Base-by-base conservation (phyloP, 495 filamentous ascomycete species). In the Aspergillus homomorphus region DNA sequence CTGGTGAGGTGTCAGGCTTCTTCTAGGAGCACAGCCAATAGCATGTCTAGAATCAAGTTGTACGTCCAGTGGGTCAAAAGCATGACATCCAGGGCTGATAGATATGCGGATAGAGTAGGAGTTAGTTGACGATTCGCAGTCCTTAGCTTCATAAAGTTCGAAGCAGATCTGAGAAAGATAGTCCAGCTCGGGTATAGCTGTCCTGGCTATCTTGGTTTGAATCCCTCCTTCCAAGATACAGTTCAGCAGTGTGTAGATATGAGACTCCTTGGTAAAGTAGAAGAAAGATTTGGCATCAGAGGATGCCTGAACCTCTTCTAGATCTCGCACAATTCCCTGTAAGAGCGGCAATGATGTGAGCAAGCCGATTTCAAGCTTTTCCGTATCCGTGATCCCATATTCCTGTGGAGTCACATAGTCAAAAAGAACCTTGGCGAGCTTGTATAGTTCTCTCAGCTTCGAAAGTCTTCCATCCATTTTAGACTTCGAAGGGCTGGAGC, bases 371-470 rank as follows among this genome's bases (percentile, higher is more conserved):
- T 98, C 95, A 26, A 98, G 81, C 79, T 98, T 98, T 71, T 98
- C 94, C 58, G 84, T 85, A 60, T 96, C 87, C 22, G 86, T 88
- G 61, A 98, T 98, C 45, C 94, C 94, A 66, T 98, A 98, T 71
- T 98, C 94, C 68, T 98, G 94, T 5, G 94, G 94, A 45, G 94
- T 96, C 66, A 98, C 94, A 68, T 96, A 98, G 73, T 98, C 94
- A 67, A 98, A 98, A 10, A 98, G 77, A 6, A 96, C 88, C 74
- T 98, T 98, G 52, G 90, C 91, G 18, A 96, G 76, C 63, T 89
- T 88, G 74, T 96, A 98, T 53, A 98, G 78, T 72, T 98, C 92
- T 45, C 92, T 86, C 48, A 98, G 78, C 62, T 94, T 94, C 41
- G 88, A 86, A 22, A 98, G 86, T 16, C 91, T 85, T 43, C 83